Conservation (phyloP, 2,329 filamentous ascomycete species). For the Annulohypoxylon truncatum region DNA sequence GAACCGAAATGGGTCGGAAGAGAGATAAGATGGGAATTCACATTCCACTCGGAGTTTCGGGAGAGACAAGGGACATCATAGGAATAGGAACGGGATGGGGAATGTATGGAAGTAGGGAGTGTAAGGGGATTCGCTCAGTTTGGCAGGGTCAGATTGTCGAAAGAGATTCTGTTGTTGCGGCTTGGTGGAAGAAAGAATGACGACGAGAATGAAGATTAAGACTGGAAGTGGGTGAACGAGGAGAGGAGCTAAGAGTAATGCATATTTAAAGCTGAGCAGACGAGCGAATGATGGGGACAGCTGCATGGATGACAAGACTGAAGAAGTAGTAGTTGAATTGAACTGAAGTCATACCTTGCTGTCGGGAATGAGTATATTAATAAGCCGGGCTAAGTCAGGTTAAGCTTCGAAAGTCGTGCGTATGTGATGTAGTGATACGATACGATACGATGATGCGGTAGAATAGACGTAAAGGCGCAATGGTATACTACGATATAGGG, state of each 20-base stretch:
- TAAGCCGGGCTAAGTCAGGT: neutral
- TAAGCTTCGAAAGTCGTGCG: neutral
- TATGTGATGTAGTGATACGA: no score
- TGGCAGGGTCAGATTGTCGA: slow-evolving; percentile 24
- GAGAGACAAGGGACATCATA: neutral
- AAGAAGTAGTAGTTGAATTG: slow-evolving; percentile 7
- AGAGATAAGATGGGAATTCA: slow-evolving; percentile 26
- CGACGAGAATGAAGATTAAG: neutral
- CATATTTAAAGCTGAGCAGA: neutral
- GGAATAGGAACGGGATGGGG: neutral
- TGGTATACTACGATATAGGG: neutral
- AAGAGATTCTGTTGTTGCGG: neutral
- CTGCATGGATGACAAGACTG: slow-evolving; percentile 7
- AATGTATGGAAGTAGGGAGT: neutral
- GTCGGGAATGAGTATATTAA: neutral
- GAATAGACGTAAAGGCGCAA: neutral
- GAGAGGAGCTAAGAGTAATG: neutral
- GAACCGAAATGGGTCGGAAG: neutral
- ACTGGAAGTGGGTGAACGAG: neutral
- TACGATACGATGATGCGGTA: neutral
- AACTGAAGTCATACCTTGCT: neutral
- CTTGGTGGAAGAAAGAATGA: neutral
- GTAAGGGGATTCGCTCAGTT: neutral
- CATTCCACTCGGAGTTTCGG: slow-evolving; percentile 31
- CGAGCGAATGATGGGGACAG: neutral